Conservation (phyloP, 116 monocot species). For the Posidonia oceanica region DNA sequence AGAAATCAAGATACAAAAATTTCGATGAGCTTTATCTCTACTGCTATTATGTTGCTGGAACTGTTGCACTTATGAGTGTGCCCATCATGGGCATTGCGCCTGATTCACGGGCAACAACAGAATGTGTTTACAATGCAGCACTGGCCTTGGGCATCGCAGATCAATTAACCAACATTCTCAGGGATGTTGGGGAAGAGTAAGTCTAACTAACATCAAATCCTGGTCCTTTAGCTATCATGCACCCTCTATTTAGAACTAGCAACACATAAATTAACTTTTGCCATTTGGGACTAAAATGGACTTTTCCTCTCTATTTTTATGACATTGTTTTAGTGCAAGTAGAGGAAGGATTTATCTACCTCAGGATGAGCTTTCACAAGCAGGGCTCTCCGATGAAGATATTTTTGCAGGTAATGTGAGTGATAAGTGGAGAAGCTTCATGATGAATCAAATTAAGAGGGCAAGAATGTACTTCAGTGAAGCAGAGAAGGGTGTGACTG, state of each 20-base stretch:
- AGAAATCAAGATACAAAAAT: slow-evolving; percentile 72
- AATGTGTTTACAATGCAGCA: slow-evolving; percentile 75
- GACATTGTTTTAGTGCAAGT: slow-evolving; percentile 49
- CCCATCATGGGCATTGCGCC: slow-evolving; percentile 88
- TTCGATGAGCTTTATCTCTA: slow-evolving; percentile 97
- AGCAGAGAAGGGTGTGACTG: slow-evolving; percentile 54
- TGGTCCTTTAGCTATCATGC: too few relatives aligned
- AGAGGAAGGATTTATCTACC: slow-evolving; percentile 89
- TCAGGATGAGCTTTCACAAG: slow-evolving; percentile 75
- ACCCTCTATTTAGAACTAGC: too few relatives aligned
- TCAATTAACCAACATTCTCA: slow-evolving; percentile 96
- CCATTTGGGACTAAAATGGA: too few relatives aligned
- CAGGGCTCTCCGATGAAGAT: slow-evolving; percentile 78
- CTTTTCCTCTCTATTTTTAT: too few relatives aligned
- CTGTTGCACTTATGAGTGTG: slow-evolving; percentile 93
- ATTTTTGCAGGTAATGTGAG: slow-evolving; percentile 72
- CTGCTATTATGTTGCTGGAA: slow-evolving; percentile 96
- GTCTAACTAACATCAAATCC: too few relatives aligned
- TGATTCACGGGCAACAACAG: slow-evolving; percentile 55
- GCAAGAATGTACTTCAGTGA: slow-evolving; percentile 76
- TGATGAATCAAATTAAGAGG: slow-evolving; percentile 78
- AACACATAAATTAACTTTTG: too few relatives aligned
- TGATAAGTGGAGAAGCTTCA: slow-evolving; percentile 81
- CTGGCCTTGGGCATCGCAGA: slow-evolving; percentile 86
- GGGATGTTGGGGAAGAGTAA: slow-evolving; percentile 97